These are phyloP conservation scores for Nakataea oryzae DNA, from an alignment of 2,329 filamentous ascomycete genomes.

Conservation along the genomic window DNA sequence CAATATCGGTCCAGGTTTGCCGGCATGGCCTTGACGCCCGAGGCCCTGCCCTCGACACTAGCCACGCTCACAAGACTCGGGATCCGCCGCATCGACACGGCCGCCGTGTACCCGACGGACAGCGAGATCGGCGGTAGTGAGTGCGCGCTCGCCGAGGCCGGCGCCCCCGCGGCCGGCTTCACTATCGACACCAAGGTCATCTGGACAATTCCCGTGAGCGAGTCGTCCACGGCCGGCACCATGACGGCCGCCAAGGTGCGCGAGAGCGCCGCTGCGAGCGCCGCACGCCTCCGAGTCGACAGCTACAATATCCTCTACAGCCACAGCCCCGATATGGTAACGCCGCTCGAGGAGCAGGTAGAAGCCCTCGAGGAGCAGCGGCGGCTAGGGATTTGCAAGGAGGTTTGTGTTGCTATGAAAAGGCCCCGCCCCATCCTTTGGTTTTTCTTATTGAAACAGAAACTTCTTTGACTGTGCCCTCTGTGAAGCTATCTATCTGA, in stretches of 20 bases:
- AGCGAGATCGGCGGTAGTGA: conserved; percentile 9
- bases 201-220: neutral
- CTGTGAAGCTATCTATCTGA: too few species aligned
- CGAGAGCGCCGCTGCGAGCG: conserved; percentile 8
- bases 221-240: conserved; percentile 8
- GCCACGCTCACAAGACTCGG: neutral
- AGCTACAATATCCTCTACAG: conserved; percentile 22
- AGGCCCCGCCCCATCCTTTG: too few species aligned
- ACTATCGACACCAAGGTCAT: conserved; percentile 15
- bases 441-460: too few species aligned
- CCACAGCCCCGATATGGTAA: neutral
- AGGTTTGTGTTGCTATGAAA: too few species aligned
- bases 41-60: too few species aligned
- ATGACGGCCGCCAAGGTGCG: conserved; percentile 10
- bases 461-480: too few species aligned
- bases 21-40: too few species aligned
- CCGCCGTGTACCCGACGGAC: conserved; percentile 8
- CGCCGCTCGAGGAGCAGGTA: neutral
- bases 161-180: conserved; percentile 9
- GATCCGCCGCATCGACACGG: conserved; percentile 12
- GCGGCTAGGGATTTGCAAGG: conserved; percentile 29
- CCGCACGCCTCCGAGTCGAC: conserved; percentile 18
- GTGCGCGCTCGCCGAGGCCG: conserved; percentile 10
- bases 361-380: conserved; percentile 33
- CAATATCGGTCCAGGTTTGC: too few species aligned